These are phyloP conservation scores for Talaromyces thailandensis DNA, from an alignment of 495 filamentous ascomycete genomes.

Conservation along the genomic window DNA sequence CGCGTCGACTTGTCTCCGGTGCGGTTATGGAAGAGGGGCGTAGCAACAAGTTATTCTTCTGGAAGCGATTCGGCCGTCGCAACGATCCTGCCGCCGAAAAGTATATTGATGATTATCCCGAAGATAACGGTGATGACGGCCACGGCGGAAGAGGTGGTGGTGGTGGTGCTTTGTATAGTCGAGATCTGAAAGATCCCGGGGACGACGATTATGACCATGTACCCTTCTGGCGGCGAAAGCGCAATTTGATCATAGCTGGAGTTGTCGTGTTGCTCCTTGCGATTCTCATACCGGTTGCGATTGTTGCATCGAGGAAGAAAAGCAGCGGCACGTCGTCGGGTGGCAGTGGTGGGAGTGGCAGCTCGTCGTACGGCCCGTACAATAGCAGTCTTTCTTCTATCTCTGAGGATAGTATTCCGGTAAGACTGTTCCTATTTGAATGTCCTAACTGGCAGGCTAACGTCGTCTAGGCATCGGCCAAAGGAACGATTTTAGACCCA, in stretches of 20 bases:
- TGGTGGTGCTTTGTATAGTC: background rate
- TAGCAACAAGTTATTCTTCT: slow-evolving; percentile 26
- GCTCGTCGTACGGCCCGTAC: slow-evolving; percentile 23
- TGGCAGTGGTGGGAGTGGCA: background rate
- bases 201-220: slow-evolving; percentile 2
- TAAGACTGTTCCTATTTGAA: slow-evolving; percentile 10
- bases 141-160: slow-evolving; percentile 8
- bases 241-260: slow-evolving; percentile 28
- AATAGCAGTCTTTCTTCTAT: slow-evolving; percentile 52
- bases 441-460: background rate
- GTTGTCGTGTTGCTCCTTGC: slow-evolving; percentile 52
- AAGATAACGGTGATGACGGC: slow-evolving; percentile 5
- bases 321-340: slow-evolving; percentile 9
- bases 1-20: slow-evolving; percentile 57
- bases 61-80: slow-evolving; percentile 27
- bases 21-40: slow-evolving; percentile 58
- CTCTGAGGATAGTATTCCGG: slow-evolving; percentile 54
- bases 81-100: slow-evolving; percentile 5
- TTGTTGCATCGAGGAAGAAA: slow-evolving; percentile 64
- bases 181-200: background rate
- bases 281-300: slow-evolving; percentile 66
- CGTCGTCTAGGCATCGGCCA: slow-evolving; percentile 35
- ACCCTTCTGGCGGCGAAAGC: slow-evolving; percentile 29
- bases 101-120: background rate
- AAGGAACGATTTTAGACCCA: slow-evolving; percentile 77